phyloP scores from a whole-genome alignment of 2,329 filamentous ascomycete genomes.

The Phialocephala subalpina region DNA sequence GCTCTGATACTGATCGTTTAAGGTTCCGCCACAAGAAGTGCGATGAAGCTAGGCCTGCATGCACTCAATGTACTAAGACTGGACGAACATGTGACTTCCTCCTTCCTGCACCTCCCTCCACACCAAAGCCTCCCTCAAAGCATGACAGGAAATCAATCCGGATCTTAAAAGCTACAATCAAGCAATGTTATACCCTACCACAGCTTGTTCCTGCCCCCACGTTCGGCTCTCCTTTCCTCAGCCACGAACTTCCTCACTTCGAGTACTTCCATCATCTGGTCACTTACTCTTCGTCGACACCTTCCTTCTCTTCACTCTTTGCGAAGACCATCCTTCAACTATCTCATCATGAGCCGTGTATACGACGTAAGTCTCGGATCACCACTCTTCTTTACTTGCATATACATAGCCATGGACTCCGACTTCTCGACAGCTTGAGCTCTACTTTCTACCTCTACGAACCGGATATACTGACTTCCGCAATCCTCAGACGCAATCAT shows the following conservation, averaged over 20 bases:
- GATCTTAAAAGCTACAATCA: not conserved
- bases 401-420: too few relatives aligned
- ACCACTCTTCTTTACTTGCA: too few relatives aligned
- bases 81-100: conserved; percentile 2
- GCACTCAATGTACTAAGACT: not conserved
- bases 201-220: not conserved
- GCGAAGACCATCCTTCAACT: not conserved
- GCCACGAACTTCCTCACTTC: not conserved
- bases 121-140: not conserved
- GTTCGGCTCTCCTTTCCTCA: not conserved
- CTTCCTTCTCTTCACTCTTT: not conserved
- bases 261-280: not conserved
- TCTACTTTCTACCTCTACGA: too few relatives aligned
- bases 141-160: not conserved
- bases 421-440: too few relatives aligned
- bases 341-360: not conserved
- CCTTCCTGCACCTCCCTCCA: too few relatives aligned
- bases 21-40: not conserved
- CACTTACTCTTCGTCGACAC: not conserved
- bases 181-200: not conserved
- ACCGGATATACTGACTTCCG: too few relatives aligned
- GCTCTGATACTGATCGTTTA: not conserved
- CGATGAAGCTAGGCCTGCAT: not conserved
- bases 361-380: not conserved
- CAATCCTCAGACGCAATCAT: not conserved